phyloP scores from a whole-genome alignment of 2,329 filamentous ascomycete species.

The Fusarium nurragi region DNA sequence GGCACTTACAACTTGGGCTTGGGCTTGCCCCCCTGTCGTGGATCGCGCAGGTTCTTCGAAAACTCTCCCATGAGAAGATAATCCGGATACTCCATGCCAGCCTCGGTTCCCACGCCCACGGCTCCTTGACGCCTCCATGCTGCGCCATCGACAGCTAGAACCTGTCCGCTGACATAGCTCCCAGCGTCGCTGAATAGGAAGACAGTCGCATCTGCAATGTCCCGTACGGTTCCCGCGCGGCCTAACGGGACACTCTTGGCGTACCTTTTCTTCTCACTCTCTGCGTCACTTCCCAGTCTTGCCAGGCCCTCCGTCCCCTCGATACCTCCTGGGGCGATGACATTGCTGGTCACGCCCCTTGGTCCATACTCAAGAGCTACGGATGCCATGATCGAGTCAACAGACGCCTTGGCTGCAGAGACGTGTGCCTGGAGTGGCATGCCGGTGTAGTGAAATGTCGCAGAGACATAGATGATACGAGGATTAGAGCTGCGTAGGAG shows the following conservation, averaged over 20 bases:
- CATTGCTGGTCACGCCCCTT: constrained; percentile 84
- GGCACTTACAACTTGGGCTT: constrained; percentile 53
- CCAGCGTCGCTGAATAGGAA: constrained; percentile 88
- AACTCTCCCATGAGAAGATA: constrained; percentile 53
- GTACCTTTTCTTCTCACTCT: constrained; percentile 47
- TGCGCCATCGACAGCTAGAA: constrained; percentile 76
- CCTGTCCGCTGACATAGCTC: constrained; percentile 85
- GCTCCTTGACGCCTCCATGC: constrained; percentile 64
- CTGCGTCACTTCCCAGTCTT: constrained; percentile 60
- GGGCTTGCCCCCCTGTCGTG: constrained; percentile 48
- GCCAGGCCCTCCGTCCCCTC: constrained; percentile 83
- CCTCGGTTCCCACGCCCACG: constrained; percentile 58
- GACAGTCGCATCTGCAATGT: constrained; percentile 92
- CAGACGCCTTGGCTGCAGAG: constrained; percentile 88
- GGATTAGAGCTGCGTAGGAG: constrained; percentile 79
- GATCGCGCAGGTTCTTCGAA: constrained; percentile 48
- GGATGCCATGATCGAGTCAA: constrained; percentile 84
- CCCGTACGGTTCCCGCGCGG: constrained; percentile 80
- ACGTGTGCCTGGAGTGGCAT: constrained; percentile 88
- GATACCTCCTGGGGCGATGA: constrained; percentile 89
- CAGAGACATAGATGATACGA: constrained; percentile 88
- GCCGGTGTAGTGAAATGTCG: constrained; percentile 90
- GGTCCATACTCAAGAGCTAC: constrained; percentile 92
- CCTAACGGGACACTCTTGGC: constrained; percentile 72
- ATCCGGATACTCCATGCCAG: constrained; percentile 62